phyloP scores from a whole-genome alignment of 805 yeast species.

The Kodamaea kakaduensis region DNA sequence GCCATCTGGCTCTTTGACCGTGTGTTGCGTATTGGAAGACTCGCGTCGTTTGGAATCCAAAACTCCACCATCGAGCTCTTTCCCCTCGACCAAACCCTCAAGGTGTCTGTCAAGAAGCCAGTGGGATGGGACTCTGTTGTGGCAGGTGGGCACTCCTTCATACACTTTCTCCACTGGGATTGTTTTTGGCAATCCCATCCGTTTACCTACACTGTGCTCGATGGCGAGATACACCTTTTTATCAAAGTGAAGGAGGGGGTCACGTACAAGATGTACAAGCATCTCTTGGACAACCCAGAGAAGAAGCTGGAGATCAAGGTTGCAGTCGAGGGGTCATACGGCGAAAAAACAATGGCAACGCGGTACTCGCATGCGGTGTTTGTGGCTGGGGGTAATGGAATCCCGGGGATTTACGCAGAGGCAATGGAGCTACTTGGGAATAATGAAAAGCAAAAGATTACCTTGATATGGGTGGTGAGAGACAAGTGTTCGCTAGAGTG shows the following conservation, averaged over 20 bases:
- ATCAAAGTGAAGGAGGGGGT: constrained; percentile 26
- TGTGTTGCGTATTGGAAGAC: constrained; percentile 17
- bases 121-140: constrained; percentile 18
- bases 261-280: constrained; percentile 28
- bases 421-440: constrained; percentile 19
- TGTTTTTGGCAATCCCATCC: constrained; percentile 34
- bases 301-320: constrained; percentile 34
- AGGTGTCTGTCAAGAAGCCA: constrained; percentile 22
- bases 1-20: constrained; percentile 25
- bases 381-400: constrained; percentile 64
- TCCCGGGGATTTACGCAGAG: constrained; percentile 52
- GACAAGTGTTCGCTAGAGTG: constrained; percentile 47
- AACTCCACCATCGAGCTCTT: constrained; percentile 21
- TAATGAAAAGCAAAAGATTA: constrained; percentile 17
- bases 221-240: constrained; percentile 17
- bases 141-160: constrained; percentile 24
- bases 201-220: constrained; percentile 22
- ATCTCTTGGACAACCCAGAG: constrained; percentile 26
- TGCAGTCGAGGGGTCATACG: constrained; percentile 62
- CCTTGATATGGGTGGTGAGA: constrained; percentile 63
- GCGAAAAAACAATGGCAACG: constrained; percentile 44
- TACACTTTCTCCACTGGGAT: constrained; percentile 23
- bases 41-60: constrained; percentile 21
- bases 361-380: constrained; percentile 46
- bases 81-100: constrained; percentile 21